Base-by-base conservation (phyloP, 306 rosid species). In the Lablab purpureus region DNA sequence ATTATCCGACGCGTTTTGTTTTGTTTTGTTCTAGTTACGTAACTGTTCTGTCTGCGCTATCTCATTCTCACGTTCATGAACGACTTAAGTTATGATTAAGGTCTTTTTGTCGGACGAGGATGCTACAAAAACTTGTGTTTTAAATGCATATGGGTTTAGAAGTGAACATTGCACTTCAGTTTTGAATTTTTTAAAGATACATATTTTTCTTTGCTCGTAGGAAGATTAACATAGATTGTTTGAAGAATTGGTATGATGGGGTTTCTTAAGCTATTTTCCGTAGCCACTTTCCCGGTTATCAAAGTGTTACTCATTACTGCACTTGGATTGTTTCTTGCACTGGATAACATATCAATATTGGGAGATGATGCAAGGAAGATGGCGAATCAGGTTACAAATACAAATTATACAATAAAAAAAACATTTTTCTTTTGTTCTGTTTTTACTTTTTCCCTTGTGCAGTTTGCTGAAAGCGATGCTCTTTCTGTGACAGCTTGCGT, bases 251-350 rank as follows among this genome's bases (percentile, higher is more conserved):
- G 59, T 76, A 40, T 1, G 22, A 88, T 88, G 91, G 89, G 87
- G 56, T 76, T 88, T 67, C 8, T 85, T 2, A 47, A 78, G 51
- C 89, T 88, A 3, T 69, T 88, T 34, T 11, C 1, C 71, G 86
- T 85, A 50, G 89, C 91, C 67, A 80, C 89, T 34, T 23, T 59
- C 14, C 91, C 91, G 0, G 79, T 85, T 22, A 9, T 88, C 8
- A 75, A 88, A 85, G 87, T 88, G 1, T 76, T 88, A 27, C 6
- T 88, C 13, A n/a, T 88, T 45, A 83, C 87, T 21, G 87, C 75
- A 60, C 76, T 85, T 65, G 91, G 91, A 4, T 78, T 79, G 67
- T 74, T 85, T 45, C 89, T 88, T 34, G 91, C 89, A 60, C n/a
- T 85, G 41, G 91, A 88, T 81, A 17, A 52, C 27, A 23, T 56